Conservation (phyloP, 1,284 basidiomycete species). For the Trichosporon sp. region DNA sequence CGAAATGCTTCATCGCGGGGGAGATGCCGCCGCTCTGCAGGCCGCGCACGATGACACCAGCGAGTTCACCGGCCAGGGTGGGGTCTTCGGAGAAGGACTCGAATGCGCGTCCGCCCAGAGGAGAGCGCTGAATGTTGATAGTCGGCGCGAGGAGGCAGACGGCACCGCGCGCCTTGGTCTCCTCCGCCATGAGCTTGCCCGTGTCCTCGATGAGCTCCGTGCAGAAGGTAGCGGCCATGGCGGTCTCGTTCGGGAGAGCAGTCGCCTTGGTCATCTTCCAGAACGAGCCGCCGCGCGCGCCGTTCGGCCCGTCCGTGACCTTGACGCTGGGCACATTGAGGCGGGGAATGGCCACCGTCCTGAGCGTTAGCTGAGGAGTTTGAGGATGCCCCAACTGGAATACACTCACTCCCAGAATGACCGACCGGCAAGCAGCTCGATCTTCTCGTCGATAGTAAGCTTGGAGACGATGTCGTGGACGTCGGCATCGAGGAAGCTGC, state of each 20-base stretch:
- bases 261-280: slow-evolving; percentile 60
- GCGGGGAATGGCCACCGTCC: slow-evolving; percentile 45
- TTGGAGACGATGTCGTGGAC: slow-evolving; percentile 26
- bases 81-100: slow-evolving; percentile 78
- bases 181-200: slow-evolving; percentile 66
- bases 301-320: slow-evolving; percentile 43
- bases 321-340: slow-evolving; percentile 47
- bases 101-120: slow-evolving; percentile 67
- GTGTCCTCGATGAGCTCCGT: slow-evolving; percentile 66
- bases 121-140: slow-evolving; percentile 76
- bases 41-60: slow-evolving; percentile 72
- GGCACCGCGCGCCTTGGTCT: slow-evolving; percentile 70
- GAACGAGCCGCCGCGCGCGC: slow-evolving; percentile 39
- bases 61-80: slow-evolving; percentile 68
- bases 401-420: slow-evolving; percentile 49
- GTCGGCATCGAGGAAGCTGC: slow-evolving; percentile 28
- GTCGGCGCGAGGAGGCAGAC: slow-evolving; percentile 72
- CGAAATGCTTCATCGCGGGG: slow-evolving; percentile 57
- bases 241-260: slow-evolving; percentile 69
- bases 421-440: slow-evolving; percentile 41
- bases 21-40: slow-evolving; percentile 71
- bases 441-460: slow-evolving; percentile 42
- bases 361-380: slow-evolving; percentile 22
- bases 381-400: too few relatives aligned
- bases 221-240: slow-evolving; percentile 50